Base-by-base conservation (phyloP, 345 rosid genomes). In the Cardamine resedifolia region DNA sequence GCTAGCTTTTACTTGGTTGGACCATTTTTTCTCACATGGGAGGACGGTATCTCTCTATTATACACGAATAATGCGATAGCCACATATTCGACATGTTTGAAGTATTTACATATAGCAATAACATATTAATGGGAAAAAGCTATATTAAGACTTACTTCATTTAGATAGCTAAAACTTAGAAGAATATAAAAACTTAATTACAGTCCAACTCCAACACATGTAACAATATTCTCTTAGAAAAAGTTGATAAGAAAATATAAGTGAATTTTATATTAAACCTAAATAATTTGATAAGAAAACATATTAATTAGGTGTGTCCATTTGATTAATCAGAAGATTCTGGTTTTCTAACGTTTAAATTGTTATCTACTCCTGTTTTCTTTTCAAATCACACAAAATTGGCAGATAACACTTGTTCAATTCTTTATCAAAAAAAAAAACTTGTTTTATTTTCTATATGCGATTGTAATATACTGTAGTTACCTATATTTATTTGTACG, bases 11-110 rank as follows among this genome's bases (percentile, higher is more conserved):
- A 69, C 71, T 63, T 55, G 60, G 70, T 27, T 76, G 79, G 79
- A 76, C 75, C 79, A 70, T 55, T 34, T 55, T 34, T 61, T 63
- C 20, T 57, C 79, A 76, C 75, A 76, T 70, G 79, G 60, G 10
- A 75, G 64, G 51, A 53, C 20, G 30, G 68, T 41, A 34, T 61
- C 64, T 69, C 15, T 61, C 43, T 45, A 45, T 55, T 45, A 45
- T 55, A 56, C 43, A 75, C 52, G 79, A 62, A 69, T 69, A 69
- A 33, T 69, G 52, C 59, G 66, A 55, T 44, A 68, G 12, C 36
- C 43, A 58, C 62, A 74, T 58, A 74, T 74, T 66, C 74, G 78
- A 52, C 78, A 68, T 68, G 78, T 61, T 61, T 75, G 19, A 60
- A 62, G 26, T 51, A 44, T 44, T 41, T 63, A 10, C 34, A 55